These are phyloP conservation scores for Funneliformis caledonium DNA, from an alignment of 371 early-diverging fungal species.

Conservation along the genomic window DNA sequence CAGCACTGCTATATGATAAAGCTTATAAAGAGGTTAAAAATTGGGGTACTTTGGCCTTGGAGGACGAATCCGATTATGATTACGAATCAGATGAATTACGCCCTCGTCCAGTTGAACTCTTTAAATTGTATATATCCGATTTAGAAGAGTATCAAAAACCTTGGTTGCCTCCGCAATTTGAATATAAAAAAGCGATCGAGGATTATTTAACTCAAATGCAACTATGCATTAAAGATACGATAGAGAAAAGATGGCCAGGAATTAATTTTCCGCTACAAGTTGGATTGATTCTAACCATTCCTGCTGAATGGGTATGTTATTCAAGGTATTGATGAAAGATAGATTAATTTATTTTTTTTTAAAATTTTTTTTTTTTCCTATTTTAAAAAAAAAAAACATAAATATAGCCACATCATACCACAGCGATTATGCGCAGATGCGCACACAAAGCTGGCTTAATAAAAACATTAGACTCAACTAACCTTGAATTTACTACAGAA, in stretches of 20 bases:
- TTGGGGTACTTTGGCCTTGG: slow-evolving; percentile 30
- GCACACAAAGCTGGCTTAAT: slow-evolving; percentile 4
- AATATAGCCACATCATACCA: neutral
- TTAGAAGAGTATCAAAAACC: neutral
- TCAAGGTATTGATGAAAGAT: neutral
- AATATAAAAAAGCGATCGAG: slow-evolving; percentile 1
- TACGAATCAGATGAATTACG: neutral
- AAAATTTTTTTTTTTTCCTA: too few species aligned
- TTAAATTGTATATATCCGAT: slow-evolving; percentile 30
- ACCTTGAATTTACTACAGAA: slow-evolving; percentile 31
- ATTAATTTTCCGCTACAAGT: slow-evolving; percentile 11
- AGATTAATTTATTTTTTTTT: neutral
- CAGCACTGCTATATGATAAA: slow-evolving; percentile 22
- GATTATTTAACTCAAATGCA: slow-evolving; percentile 26
- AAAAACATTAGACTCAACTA: neutral
- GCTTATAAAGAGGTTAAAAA: neutral
- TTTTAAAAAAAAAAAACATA: too few species aligned
- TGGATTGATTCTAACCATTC: slow-evolving; percentile 50
- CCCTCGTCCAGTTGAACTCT: slow-evolving; percentile 19
- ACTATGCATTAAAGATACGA: neutral
- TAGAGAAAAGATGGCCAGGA: neutral
- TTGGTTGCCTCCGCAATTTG: neutral
- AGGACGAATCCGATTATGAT: neutral
- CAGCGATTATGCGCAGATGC: neutral
- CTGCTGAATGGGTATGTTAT: slow-evolving; percentile 53